Conservation (phyloP, 208 protist species). For the Acanthamoeba sp. region DNA sequence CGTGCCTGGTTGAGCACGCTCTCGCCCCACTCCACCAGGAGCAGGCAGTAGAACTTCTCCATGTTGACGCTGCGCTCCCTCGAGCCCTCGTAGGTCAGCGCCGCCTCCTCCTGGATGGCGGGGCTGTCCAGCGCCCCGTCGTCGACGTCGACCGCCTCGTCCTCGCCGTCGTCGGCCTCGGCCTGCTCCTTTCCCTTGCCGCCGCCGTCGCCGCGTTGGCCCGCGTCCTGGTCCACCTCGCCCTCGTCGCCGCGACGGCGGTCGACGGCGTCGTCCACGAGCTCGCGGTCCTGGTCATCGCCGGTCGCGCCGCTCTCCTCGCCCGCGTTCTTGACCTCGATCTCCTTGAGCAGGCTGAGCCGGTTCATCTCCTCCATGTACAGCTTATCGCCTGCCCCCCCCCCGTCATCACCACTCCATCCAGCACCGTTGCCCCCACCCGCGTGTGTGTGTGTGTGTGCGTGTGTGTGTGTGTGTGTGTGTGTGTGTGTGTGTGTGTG, state of each 20-base stretch:
- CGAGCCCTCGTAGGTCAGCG: not conserved
- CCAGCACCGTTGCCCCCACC: no score
- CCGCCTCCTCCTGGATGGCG: slow-evolving; percentile 7
- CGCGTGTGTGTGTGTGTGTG: no score
- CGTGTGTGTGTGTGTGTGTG: not conserved
- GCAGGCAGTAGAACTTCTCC: slow-evolving; percentile 39
- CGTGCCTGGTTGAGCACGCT: slow-evolving; percentile 12
- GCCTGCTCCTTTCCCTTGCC: not conserved
- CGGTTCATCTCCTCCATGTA: slow-evolving; percentile 33
- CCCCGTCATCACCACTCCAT: no score
- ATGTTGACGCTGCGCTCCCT: not conserved
- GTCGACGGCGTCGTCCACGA: not conserved
- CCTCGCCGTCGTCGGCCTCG: not conserved
- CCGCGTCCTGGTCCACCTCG: not conserved
- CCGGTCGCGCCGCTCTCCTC: not conserved
- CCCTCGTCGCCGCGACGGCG: not conserved
- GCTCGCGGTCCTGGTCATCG: not conserved
- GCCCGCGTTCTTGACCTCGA: not conserved
- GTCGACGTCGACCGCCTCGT: not conserved
- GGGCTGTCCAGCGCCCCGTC: not conserved
- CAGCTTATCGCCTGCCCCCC: slow-evolving; percentile 28
- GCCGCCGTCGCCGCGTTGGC: no score
- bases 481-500: not conserved
- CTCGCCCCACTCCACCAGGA: slow-evolving; percentile 44
- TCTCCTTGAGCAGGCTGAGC: not conserved